Evolutionary conservation across 1,139 yeast species (phyloP), one percentile per base, ranked within the genome.

Genomic region (Suhomyces atakaporum): DNA sequence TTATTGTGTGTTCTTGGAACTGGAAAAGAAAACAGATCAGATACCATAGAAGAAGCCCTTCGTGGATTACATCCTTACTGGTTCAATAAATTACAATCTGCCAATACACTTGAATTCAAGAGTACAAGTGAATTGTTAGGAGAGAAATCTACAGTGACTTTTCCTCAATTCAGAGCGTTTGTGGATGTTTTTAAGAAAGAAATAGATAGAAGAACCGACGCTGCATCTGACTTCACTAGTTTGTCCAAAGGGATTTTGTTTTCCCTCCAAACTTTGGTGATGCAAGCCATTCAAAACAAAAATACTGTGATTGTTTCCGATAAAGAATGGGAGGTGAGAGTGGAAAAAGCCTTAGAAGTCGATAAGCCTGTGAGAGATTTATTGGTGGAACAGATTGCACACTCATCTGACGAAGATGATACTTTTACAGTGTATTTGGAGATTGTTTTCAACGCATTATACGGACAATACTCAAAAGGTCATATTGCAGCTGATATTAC

Each of bases 31-130:
- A 84, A 84, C 47, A 69, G 85, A 35, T 71, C 87, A 1, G 96
- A 88, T 46, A 77, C 83, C 0, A 66, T 81, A 10, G 96, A 89
- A 51, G 97, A 89, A 56, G 84, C 96, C 0, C 60, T 60, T n/a
- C 78, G 78, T 42, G 97, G 97, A 0, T 66, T 92, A 19, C 81
- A 87, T 53, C 97, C 97, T 0, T 77, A 85, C 51, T 76, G 83
- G 79, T 81, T 76, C 52, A 66, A 63, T 34, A 58, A 69, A 7
- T 53, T 69, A 30, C 75, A 69, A 47, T 66, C 79, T 0, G 44
- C 56, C 1, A 49, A 50, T 11, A 61, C 67, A 0, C 41, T 44
- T 0, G 74, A 67, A n/a, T 64, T 64, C 44, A 68, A 64, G 29
- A 51, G 79, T 0, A 73, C 78, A 0, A 36, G 59, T 7, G 78